phyloP scores from a whole-genome alignment of 2,329 filamentous ascomycete species.

The Bipolaris oryzae region DNA sequence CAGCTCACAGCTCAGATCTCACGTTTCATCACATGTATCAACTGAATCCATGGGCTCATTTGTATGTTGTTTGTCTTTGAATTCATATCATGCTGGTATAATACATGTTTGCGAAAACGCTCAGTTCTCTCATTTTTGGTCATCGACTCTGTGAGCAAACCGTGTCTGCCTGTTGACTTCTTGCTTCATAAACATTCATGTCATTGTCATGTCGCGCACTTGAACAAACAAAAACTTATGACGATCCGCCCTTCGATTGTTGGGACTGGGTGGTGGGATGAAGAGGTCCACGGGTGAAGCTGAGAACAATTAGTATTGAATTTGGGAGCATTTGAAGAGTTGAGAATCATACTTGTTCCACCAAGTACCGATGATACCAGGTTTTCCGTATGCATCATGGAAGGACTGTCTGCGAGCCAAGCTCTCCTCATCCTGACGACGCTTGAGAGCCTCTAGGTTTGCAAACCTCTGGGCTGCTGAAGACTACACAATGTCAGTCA shows the following conservation, averaged over 20 bases:
- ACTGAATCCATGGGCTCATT: neutral
- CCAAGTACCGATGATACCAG: conserved; percentile 39
- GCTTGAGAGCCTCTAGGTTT: conserved; percentile 43
- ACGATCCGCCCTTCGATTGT: neutral
- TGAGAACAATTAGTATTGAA: neutral
- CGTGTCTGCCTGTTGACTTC: too few relatives aligned
- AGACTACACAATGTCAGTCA: conserved; percentile 30
- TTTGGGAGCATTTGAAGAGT: neutral
- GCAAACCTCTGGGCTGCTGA: conserved; percentile 39
- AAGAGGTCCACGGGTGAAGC: conserved; percentile 36
- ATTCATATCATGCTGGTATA: conserved; percentile 1
- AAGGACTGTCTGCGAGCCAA: conserved; percentile 38
- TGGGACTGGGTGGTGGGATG: neutral
- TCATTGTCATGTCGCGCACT: neutral
- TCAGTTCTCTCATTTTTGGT: too few relatives aligned
- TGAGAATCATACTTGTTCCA: conserved; percentile 41
- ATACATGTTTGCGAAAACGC: neutral
- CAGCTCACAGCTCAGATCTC: neutral
- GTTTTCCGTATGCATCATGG: conserved; percentile 43
- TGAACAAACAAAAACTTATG: neutral
- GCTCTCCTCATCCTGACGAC: conserved; percentile 37
- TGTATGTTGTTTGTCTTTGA: neutral
- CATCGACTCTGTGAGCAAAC: too few relatives aligned
- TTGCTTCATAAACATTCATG: neutral
- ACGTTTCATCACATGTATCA: neutral